A percentile compares a stretch with the other conserved stretches of the same genome.
These are phyloP conservation scores for Suillus fuscotomentosus DNA, from an alignment of 768 basidiomycete genomes.

Conservation along the genomic window DNA sequence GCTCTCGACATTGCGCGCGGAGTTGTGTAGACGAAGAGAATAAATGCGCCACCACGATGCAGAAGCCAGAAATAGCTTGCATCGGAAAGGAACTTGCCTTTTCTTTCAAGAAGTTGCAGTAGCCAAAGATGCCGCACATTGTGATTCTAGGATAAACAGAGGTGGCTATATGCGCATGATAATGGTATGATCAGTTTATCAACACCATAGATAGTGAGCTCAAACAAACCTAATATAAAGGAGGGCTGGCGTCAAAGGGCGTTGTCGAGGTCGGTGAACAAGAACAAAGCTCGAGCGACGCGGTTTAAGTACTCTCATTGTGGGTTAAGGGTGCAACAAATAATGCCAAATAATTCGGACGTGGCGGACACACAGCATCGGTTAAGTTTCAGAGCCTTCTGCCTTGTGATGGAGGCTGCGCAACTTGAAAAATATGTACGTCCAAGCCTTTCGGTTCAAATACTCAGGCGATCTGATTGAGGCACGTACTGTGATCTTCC, in stretches of 20 bases:
- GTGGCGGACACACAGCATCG: not conserved
- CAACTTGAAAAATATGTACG: not conserved
- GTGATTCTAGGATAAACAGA: slow-evolving; percentile 7
- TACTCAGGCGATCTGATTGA: not conserved
- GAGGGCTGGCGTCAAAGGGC: not conserved
- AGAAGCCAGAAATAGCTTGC: not conserved
- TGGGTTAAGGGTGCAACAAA: slow-evolving; percentile 34
- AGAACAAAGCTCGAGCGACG: slow-evolving; percentile 4
- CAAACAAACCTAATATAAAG: slow-evolving; percentile 11
- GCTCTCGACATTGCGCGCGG: not conserved
- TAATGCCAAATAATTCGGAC: slow-evolving; percentile 21
- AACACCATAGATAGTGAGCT: not conserved
- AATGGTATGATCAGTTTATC: slow-evolving; percentile 6
- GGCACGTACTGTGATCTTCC: not conserved
- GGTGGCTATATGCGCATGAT: slow-evolving; percentile 4
- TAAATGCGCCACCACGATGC: not conserved
- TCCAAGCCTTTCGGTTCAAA: not conserved
- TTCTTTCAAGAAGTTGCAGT: slow-evolving; percentile 93
- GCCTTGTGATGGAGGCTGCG: not conserved
- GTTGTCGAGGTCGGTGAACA: slow-evolving; percentile 14
- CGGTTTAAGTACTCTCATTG: slow-evolving; percentile 29
- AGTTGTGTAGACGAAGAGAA: not conserved
- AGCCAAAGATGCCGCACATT: slow-evolving; percentile 97
- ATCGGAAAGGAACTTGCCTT: slow-evolving; percentile 57
- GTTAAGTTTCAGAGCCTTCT: no score